A percentile compares a stretch with the other conserved stretches of the same genome.
Evolutionary conservation across 371 early-diverging fungal species (phyloP).

Genomic region (Caulochytrium protostelioides): DNA sequence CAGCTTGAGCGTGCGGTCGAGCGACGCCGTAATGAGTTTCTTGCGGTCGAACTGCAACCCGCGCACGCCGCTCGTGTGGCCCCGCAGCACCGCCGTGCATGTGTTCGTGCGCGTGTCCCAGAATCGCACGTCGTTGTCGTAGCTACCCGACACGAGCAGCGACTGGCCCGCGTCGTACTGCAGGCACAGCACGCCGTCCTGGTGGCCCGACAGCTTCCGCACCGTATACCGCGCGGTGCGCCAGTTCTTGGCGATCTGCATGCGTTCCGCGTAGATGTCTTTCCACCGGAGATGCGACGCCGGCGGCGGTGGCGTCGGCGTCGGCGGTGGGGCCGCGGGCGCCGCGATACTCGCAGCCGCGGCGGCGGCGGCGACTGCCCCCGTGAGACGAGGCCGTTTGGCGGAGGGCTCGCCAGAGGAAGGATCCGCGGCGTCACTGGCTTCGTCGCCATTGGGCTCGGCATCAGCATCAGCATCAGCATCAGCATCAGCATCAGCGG

Average conservation of each 20-base stretch:
- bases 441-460: not conserved
- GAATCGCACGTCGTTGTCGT: slow-evolving; percentile 55
- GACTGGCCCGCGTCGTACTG: slow-evolving; percentile 54
- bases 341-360: not conserved
- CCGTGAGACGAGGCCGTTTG: not conserved
- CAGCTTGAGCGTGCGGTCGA: slow-evolving; percentile 67
- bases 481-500: not conserved
- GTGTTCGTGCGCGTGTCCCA: slow-evolving; percentile 61
- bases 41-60: slow-evolving; percentile 67
- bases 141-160: slow-evolving; percentile 59
- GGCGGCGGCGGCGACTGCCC: not conserved
- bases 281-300: slow-evolving; percentile 40
- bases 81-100: slow-evolving; percentile 41
- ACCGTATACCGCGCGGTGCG: slow-evolving; percentile 40
- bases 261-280: slow-evolving; percentile 56
- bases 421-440: not conserved
- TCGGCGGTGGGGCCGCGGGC: slow-evolving; percentile 1
- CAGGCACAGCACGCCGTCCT: slow-evolving; percentile 66
- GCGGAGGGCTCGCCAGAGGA: not conserved
- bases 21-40: slow-evolving; percentile 62
- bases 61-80: slow-evolving; percentile 66
- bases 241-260: slow-evolving; percentile 67
- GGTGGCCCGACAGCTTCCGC: slow-evolving; percentile 42
- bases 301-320: slow-evolving; percentile 6
- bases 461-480: not conserved